Conservation (phyloP, 2,329 filamentous ascomycete genomes). For the Ophiobolus disseminans region DNA sequence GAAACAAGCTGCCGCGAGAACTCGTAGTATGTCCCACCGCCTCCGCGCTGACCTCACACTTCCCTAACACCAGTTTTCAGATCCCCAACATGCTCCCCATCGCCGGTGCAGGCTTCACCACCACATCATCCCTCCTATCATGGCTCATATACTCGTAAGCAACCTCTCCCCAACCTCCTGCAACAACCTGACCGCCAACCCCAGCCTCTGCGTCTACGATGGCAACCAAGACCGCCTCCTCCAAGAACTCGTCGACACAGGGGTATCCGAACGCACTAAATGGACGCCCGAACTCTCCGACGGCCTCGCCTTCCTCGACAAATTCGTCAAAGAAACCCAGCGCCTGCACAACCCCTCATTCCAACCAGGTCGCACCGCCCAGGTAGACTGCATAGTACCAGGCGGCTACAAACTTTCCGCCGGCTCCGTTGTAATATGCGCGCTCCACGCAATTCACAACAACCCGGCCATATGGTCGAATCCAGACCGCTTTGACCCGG, state of each 20-base stretch:
- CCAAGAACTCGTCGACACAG: conserved; percentile 28
- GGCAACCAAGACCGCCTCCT: conserved; percentile 28
- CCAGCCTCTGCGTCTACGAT: conserved; percentile 21
- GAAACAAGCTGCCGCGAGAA: conserved; percentile 25
- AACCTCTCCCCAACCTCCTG: background rate
- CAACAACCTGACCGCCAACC: no score
- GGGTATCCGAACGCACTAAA: conserved; percentile 24
- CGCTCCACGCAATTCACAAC: conserved; percentile 55
- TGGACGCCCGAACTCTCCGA: conserved; percentile 25
- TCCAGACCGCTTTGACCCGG: conserved; percentile 64
- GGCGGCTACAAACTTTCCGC: conserved; percentile 65
- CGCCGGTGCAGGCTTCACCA: conserved; percentile 27
- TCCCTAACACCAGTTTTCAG: no score
- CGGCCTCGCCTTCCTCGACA: conserved; percentile 25
- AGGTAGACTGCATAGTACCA: conserved; percentile 55
- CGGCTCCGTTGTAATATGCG: conserved; percentile 61
- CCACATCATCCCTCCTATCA: conserved; percentile 29
- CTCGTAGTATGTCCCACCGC: no score
- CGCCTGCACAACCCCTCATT: conserved; percentile 30
- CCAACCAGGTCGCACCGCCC: no score
- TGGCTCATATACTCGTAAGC: conserved; percentile 24
- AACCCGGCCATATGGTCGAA: conserved; percentile 66
- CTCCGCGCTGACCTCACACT: no score
- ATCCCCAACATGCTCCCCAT: conserved; percentile 19
- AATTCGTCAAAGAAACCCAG: conserved; percentile 33